Base-by-base conservation (phyloP, 2,329 filamentous ascomycete genomes). In the Leptographium lundbergii region DNA sequence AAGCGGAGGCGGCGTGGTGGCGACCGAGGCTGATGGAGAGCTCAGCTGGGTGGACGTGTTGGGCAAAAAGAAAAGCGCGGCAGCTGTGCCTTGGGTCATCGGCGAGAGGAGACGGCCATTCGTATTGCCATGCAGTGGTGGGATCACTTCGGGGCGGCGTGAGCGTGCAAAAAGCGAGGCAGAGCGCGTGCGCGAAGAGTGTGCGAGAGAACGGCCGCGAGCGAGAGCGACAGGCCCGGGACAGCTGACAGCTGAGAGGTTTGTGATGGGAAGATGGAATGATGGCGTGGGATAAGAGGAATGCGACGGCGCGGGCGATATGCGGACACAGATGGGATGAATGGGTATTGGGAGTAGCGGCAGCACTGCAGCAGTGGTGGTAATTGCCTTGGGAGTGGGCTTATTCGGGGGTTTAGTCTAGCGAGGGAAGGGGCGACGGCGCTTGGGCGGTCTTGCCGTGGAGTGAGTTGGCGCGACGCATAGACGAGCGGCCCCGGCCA, bases 271-370 rank as follows among this genome's bases (percentile, higher is more conserved):
- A 27, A 4, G 56, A 58, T 58, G 57, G 51, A 51, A 32, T 54
- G 57, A 58, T 58, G 45, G 57, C 36, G 51, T 54, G 57, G 50
- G 57, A 54, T 54, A 39, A 51, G 47, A 58, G 57, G 47, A 58
- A 58, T 58, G 57, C 57, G 57, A 58, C 57, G n/a, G 57, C 57
- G 57, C 57, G 36, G 56, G 48, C 56, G 56, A 57, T 42, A 53
- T 57, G 56, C n/a, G 22, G 56, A 47, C 27, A 3, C 22, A 27
- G 56, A 57, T 51, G 55, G 45, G 42, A 50, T 50, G 47, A 25
- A 50, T 48, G 56, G 56, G 45, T 48, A 34, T 54, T 51, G 32
- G 45, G 36, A 36, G 51, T 36, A 54, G 51, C 51, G 51, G 36
- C 36, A 39, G 32, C 36, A 39, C 13, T 39, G 51, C 51, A 36